Evolutionary conservation across 164 flowering plant genomes (phyloP).

Genomic region (Liquidambar formosana): DNA sequence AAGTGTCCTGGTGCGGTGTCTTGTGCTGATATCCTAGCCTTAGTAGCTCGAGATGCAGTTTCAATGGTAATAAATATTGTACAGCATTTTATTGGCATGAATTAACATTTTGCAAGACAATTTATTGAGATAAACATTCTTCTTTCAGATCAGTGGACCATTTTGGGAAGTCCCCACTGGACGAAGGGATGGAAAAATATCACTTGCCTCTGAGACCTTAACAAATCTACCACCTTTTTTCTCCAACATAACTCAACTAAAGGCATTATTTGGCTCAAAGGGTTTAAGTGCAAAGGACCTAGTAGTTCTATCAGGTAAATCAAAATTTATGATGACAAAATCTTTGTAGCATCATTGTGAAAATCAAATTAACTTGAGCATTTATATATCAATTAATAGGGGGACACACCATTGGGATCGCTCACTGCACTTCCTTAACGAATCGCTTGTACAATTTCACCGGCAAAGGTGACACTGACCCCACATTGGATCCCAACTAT

Average conservation of each 20-base stretch:
- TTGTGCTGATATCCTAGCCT: constrained; percentile 43
- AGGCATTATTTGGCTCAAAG: constrained; percentile 1
- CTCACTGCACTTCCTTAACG: constrained; percentile 28
- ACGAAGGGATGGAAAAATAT: constrained; percentile 35
- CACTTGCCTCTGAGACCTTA: constrained; percentile 17
- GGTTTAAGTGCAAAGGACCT: constrained; percentile 33
- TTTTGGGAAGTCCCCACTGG: constrained; percentile 32
- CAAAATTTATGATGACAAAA: not conserved
- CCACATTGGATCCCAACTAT: constrained; percentile 47
- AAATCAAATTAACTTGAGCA: not conserved
- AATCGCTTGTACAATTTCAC: constrained; percentile 61
- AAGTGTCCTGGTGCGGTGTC: constrained; percentile 64
- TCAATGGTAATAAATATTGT: constrained; percentile 22
- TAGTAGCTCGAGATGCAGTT: constrained; percentile 56
- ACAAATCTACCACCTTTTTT: constrained; percentile 9
- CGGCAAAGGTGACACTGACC: constrained; percentile 53
- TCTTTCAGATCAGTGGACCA: constrained; percentile 25
- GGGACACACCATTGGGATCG: constrained; percentile 37
- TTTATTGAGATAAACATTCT: not conserved
- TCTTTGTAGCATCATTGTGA: too few relatives aligned
- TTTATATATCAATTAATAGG: constrained; percentile 1
- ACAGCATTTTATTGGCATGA: not conserved
- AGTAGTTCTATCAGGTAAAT: constrained; percentile 29
- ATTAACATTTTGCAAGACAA: not conserved
- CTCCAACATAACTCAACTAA: constrained; percentile 12